Evolutionary conservation across 179 eudicot genomes (phyloP), one percentile per base, ranked within the genome.

Genomic region (Camellia oleifera): DNA sequence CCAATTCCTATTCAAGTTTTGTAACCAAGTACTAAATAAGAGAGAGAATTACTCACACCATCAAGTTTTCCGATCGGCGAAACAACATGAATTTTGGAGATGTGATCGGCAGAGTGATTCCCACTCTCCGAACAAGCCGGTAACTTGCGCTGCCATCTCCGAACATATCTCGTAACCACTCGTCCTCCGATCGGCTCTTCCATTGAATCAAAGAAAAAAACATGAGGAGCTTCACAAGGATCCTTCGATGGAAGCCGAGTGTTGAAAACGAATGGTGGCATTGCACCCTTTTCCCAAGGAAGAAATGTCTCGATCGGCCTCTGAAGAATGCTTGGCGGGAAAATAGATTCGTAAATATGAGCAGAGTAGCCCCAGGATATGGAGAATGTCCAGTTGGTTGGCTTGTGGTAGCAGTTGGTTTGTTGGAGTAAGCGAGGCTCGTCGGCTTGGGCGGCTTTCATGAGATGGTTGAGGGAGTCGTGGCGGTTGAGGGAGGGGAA

Each of bases 341-440:
- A 76, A 4, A 88, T n/a, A 10, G 45, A 69, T 76, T 92, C 92
- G 17, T 90, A 93, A 5, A 92, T 71, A 1, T 92, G 91, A 11
- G 82, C 80, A 0, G 90, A 82, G 80, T 92, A 92, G 42, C 98
- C 97, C 96, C 97, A 94, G 18, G 98, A 77, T 23, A 88, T 70
- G n/a, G 96, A 89, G 73, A 87, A 77, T 2, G 96, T 88, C 92
- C 94, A 90, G 32, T 83, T 89, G 53, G 26, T 77, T 5, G 64
- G 78, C 68, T 85, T 80, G 69, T 90, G 74, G 48, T 93, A 87
- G 85, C 98, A 93, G 11, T 90, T 81, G 52, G 88, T 91, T 87
- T 94, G 97, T 81, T 93, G 97, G 9, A 94, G 74, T 0, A 94
- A 80, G 52, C 96, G 82, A 1, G 95, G 83, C 32, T 84, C 83